These are phyloP conservation scores for Gremmenia infestans DNA, from an alignment of 2,329 filamentous ascomycete genomes.

Conservation along the genomic window DNA sequence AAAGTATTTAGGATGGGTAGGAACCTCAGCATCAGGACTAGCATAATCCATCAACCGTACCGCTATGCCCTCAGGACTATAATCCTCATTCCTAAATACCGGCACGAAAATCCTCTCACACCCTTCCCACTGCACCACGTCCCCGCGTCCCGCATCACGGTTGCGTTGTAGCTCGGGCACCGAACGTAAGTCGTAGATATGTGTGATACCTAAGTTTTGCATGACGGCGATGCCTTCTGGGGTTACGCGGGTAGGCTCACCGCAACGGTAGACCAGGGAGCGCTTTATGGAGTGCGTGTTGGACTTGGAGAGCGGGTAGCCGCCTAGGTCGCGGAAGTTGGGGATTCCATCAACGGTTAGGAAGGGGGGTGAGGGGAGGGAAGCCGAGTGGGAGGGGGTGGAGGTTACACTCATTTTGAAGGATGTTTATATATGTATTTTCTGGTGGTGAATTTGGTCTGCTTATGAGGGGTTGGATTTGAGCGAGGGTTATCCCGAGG, in stretches of 20 bases:
- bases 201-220: slow-evolving; percentile 51
- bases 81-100: slow-evolving; percentile 59
- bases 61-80: slow-evolving; percentile 58
- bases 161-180: slow-evolving; percentile 50
- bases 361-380: slow-evolving; percentile 42
- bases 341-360: slow-evolving; percentile 50
- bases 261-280: slow-evolving; percentile 60
- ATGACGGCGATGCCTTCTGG: slow-evolving; percentile 48
- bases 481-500: not conserved
- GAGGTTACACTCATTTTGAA: not conserved
- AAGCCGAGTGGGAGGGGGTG: not conserved
- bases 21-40: slow-evolving; percentile 42
- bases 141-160: slow-evolving; percentile 31
- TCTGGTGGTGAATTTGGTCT: not conserved
- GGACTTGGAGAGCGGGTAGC: slow-evolving; percentile 42
- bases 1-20: slow-evolving; percentile 5
- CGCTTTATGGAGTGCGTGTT: slow-evolving; percentile 41
- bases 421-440: not conserved
- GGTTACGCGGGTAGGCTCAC: slow-evolving; percentile 57
- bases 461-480: not conserved
- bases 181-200: slow-evolving; percentile 66
- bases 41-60: slow-evolving; percentile 57
- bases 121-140: slow-evolving; percentile 44
- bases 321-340: slow-evolving; percentile 66
- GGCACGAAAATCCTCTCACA: slow-evolving; percentile 55